phyloP scores from a whole-genome alignment of 371 early-diverging fungal species.

The Mortierella sp. region DNA sequence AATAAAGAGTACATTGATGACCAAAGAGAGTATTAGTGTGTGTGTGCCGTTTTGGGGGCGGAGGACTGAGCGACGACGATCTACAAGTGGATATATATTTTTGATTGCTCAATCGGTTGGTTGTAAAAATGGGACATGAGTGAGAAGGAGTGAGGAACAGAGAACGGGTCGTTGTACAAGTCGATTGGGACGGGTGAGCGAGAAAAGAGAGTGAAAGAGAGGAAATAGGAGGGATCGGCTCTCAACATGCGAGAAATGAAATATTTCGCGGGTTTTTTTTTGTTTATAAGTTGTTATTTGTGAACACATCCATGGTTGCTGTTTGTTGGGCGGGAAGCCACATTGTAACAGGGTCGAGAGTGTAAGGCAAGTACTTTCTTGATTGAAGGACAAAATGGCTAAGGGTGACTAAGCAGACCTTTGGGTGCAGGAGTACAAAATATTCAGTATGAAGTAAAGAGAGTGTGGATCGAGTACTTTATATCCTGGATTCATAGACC shows the following conservation, averaged over 20 bases:
- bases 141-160: background rate
- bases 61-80: slow-evolving; percentile 5
- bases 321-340: slow-evolving; percentile 1
- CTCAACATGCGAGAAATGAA: slow-evolving; percentile 2
- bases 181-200: background rate
- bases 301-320: background rate
- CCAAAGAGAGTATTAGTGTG: background rate
- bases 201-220: background rate
- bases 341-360: background rate
- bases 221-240: background rate
- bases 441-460: background rate
- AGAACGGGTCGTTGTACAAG: background rate
- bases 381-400: background rate
- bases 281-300: background rate
- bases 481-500: too few relatives aligned
- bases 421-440: background rate
- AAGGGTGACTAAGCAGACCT: background rate
- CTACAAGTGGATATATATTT: background rate
- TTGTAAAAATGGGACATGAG: background rate
- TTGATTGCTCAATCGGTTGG: background rate
- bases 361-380: background rate
- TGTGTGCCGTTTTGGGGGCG: slow-evolving; percentile 1
- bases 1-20: background rate
- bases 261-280: slow-evolving; percentile 7
- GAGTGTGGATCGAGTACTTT: too few relatives aligned